Conservation (phyloP, 495 filamentous ascomycete species). For the Xylaria nigripes region DNA sequence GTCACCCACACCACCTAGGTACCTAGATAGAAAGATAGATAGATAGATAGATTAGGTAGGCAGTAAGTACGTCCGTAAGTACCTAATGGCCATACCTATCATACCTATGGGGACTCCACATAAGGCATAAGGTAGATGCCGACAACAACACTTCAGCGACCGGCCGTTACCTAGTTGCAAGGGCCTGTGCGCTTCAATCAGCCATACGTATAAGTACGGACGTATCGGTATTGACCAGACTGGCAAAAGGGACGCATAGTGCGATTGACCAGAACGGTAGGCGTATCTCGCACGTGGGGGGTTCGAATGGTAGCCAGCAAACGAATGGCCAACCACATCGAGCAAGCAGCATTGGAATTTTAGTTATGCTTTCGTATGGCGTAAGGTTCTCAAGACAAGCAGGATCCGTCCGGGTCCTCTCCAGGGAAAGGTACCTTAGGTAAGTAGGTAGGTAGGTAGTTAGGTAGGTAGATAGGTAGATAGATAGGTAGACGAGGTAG, state of each 20-base stretch:
- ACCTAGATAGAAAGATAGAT: no score
- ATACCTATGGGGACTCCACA: no score
- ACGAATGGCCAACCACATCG: background rate
- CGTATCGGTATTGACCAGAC: background rate
- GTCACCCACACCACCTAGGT: no score
- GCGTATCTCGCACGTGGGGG: background rate
- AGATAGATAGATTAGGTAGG: no score
- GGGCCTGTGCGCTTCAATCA: background rate
- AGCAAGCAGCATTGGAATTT: background rate
- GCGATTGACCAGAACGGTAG: background rate
- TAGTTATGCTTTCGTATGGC: background rate
- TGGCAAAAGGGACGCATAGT: no score
- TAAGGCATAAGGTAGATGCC: no score
- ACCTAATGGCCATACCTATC: no score
- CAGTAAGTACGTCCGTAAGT: no score
- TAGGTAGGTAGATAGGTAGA: no score
- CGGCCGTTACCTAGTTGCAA: background rate
- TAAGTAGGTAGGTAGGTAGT: no score
- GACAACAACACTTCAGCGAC: background rate
- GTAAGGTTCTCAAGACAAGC: background rate
- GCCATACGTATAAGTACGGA: background rate
- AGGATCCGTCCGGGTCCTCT: background rate
- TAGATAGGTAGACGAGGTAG: no score
- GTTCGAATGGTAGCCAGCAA: background rate
- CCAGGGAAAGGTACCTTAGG: no score